Percentiles rank a stretch among this genome's conserved stretches.
Evolutionary conservation across 2,329 filamentous ascomycete genomes (phyloP).

Genomic region (Alternaria angustiovoidea): DNA sequence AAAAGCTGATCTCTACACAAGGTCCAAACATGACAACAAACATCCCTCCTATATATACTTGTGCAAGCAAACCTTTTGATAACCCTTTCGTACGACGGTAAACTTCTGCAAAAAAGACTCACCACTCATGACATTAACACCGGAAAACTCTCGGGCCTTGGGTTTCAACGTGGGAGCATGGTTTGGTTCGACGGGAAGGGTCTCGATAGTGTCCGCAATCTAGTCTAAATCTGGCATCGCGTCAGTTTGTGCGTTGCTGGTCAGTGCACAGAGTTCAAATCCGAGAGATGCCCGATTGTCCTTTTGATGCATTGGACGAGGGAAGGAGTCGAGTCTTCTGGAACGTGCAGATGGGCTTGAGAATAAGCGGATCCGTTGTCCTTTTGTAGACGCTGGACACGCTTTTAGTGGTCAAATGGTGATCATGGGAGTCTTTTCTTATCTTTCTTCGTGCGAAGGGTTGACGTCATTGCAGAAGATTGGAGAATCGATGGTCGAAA

Average conservation of each 20-base stretch:
- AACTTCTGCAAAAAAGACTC: background rate
- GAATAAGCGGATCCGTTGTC: background rate
- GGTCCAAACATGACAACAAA: background rate
- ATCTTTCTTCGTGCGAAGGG: background rate
- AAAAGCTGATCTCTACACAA: background rate
- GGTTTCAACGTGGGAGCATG: background rate
- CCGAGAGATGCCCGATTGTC: background rate
- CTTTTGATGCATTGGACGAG: background rate
- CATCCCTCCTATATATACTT: background rate
- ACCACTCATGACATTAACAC: background rate
- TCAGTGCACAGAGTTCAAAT: background rate
- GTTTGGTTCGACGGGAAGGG: conserved; percentile 3
- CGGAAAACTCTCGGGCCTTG: conserved; percentile 5
- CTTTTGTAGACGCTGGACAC: background rate
- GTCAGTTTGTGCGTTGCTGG: background rate
- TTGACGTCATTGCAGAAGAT: background rate
- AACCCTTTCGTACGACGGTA: background rate
- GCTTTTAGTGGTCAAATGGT: background rate
- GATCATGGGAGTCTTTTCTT: background rate
- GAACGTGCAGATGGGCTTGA: background rate
- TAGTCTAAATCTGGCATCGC: background rate
- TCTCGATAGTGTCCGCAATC: background rate
- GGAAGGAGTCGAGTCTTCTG: background rate
- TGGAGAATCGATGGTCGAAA: background rate
- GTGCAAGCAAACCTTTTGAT: background rate